Base-by-base conservation (phyloP, 495 filamentous ascomycete genomes). In the Penicillium lividum region DNA sequence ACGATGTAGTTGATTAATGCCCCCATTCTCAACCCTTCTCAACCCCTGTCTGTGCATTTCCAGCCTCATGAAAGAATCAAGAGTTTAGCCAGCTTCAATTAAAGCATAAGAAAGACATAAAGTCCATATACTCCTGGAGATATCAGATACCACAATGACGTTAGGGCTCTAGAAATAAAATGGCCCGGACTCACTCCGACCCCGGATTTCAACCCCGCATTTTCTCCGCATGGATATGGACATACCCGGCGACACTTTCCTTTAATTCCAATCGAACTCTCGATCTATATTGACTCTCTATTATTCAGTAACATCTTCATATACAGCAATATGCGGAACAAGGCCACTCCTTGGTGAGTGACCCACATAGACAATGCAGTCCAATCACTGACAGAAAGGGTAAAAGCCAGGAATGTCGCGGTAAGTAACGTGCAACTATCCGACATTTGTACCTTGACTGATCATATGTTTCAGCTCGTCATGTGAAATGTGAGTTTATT, bases 291-390 rank as follows among this genome's bases (percentile, higher is more conserved):
- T 8, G 15, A n/a, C 36, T 53, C 44, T 49, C 18, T 22, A 30
- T 53, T 34, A 16, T 25, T 31, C 36, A 15, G 28, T 11, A 11
- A 8, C n/a, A 33, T 47, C 49, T 28, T 15, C 40, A 30, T 38
- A 9, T 25, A 42, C 33, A 22, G 7, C 30, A 59, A 5, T 38
- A 65, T 62, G 59, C 51, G 53, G 50, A 65, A 57, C 52, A 65
- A 61, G 59, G 45, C 38, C 28, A 56, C 56, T 51, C 63, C 63
- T 34, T 62, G 63, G 63, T 65, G 33, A 62, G 63, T 60, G 27
- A 43, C 53, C 56, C 56, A 57, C 51, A 27, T 34, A 3, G 22
- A n/a, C 9, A n/a, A 25, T 36, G 7, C 28, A 43, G 25, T 29
- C 51, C 53, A 56, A 60, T 51, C 22, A 45, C 44, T 61, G 48